Evolutionary conservation across 1,284 basidiomycete species (phyloP), one percentile per base, ranked within the genome.

Genomic region (Mycocalia duriaeana): DNA sequence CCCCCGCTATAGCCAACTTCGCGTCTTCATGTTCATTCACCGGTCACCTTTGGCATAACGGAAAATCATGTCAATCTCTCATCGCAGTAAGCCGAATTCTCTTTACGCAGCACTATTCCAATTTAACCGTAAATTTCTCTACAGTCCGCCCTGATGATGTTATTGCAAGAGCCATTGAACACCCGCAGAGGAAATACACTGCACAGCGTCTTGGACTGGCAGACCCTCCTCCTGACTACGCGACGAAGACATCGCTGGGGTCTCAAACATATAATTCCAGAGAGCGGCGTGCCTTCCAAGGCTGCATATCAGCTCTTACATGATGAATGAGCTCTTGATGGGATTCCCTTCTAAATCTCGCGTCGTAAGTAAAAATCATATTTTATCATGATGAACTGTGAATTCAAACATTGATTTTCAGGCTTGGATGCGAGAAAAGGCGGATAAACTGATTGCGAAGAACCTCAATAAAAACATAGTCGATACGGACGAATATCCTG

Each of bases 401-500:
- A 68, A 18, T 79, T 79, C 52, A 76, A 78, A 9, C 72, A 77
- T 56, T n/a, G n/a, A n/a, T n/a, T n/a, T n/a, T n/a, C n/a, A n/a
- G n/a, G 80, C 79, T 11, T 81, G 76, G 76, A 74, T 83, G 70
- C 81, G 81, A 5, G 69, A 74, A 42, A 71, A 83, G 59, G 77
- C 76, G 45, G 62, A 73, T 43, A 71, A 72, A 51, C 67, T 83
- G 43, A 76, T 81, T 60, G 63, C 74, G 53, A 81, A 85, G 63
- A 84, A 83, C 61, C 66, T 86, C 52, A 81, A 75, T 64, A 82
- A 83, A 64, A 83, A 82, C 60, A 67, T 79, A 40, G 80, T 83
- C 41, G 83, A 86, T 64, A 72, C 79, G 48, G 85, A 87, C 57
- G 84, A 89, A 61, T 88, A 88, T 55, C 84, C 85, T 1, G 76